phyloP scores from a whole-genome alignment of 805 yeast species.

The Teunomyces tritomae region DNA sequence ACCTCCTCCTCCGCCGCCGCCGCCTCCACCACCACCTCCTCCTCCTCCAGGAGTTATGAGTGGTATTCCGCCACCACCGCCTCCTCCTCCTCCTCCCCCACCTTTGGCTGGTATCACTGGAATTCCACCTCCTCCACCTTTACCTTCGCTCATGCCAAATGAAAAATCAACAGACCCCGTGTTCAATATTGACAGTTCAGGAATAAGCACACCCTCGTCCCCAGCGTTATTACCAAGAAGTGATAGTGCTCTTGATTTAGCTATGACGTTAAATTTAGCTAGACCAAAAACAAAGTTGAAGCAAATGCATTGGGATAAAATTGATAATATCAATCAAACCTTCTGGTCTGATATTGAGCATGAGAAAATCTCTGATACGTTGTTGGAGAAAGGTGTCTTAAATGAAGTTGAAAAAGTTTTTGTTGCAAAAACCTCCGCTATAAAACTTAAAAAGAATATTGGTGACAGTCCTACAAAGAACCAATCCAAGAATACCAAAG shows the following conservation, averaged over 20 bases:
- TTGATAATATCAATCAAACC: conserved; percentile 79
- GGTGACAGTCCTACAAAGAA: conserved; percentile 4
- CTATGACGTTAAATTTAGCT: not conserved
- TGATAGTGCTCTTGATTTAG: not conserved
- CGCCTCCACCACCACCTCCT: conserved; percentile 26
- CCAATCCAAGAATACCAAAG: conserved; percentile 37
- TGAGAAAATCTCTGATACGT: conserved; percentile 55
- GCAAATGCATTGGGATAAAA: conserved; percentile 95
- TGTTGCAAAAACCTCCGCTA: conserved; percentile 67
- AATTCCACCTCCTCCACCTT: not conserved
- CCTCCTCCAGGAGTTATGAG: conserved; percentile 18
- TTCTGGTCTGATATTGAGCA: conserved; percentile 78
- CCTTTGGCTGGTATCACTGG: not conserved
- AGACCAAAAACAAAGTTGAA: conserved; percentile 77
- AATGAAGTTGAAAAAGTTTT: conserved; percentile 82
- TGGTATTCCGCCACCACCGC: not conserved
- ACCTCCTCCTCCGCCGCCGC: conserved; percentile 9
- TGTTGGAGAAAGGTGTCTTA: conserved; percentile 75
- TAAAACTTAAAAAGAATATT: conserved; percentile 34
- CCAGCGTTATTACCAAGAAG: not conserved
- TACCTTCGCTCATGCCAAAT: not conserved
- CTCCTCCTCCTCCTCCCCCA: conserved; percentile 20
- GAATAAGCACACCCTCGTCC: not conserved
- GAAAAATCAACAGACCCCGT: not conserved
- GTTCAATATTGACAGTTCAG: not conserved